A percentile compares a stretch with the other conserved stretches of the same genome.
Conservation (phyloP, 176 grass and related monocot genomes). For the Saccharum spontaneum region DNA sequence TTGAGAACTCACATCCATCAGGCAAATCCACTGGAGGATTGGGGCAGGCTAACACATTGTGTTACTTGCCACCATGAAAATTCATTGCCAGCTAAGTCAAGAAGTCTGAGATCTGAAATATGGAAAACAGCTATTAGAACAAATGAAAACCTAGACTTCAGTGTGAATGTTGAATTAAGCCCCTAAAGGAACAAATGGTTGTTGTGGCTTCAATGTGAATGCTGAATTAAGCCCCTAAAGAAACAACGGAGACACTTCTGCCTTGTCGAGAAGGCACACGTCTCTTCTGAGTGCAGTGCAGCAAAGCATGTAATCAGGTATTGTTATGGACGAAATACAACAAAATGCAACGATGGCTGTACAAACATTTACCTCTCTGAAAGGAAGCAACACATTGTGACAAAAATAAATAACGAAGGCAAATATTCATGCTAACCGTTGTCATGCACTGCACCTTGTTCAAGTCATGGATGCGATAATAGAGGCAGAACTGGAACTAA, state of each 20-base stretch:
- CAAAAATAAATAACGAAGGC: too few relatives aligned
- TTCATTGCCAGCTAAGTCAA: conserved; percentile 93
- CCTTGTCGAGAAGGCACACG: conserved; percentile 86
- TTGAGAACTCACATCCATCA: too few relatives aligned
- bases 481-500: too few relatives aligned
- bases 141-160: too few relatives aligned
- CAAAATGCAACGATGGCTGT: not conserved
- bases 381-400: too few relatives aligned
- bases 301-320: not conserved
- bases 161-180: not conserved
- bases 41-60: too few relatives aligned
- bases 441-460: too few relatives aligned
- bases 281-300: conserved; percentile 58
- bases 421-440: too few relatives aligned
- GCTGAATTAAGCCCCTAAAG: not conserved
- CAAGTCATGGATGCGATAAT: too few relatives aligned
- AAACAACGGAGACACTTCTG: conserved; percentile 57
- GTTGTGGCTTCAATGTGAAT: too few relatives aligned
- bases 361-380: not conserved
- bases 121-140: conserved; percentile 15
- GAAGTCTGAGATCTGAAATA: conserved; percentile 76
- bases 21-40: too few relatives aligned
- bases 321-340: not conserved
- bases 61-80: conserved; percentile 76
- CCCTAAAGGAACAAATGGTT: too few relatives aligned